These are phyloP conservation scores for Musa acuminata DNA, from an alignment of 176 grass and related monocot genomes.

Conservation along the genomic window DNA sequence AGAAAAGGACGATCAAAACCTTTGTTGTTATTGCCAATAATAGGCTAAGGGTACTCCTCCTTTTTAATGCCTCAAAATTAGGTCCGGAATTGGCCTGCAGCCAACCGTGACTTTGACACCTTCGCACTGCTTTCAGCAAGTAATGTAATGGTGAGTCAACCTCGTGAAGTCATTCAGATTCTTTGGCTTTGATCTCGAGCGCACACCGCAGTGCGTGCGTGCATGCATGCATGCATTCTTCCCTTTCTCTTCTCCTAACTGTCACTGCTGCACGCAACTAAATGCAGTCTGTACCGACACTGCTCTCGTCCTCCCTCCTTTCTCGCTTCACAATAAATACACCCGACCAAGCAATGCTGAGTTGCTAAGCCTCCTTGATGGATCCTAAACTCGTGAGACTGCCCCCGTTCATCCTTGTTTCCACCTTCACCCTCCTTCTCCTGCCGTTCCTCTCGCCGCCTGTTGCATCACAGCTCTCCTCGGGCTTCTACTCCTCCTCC, in stretches of 20 bases:
- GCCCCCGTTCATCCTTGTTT: background rate
- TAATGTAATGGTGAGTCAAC: background rate
- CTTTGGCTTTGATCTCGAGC: background rate
- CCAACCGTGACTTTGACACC: background rate
- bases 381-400: background rate
- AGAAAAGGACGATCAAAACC: too few relatives aligned
- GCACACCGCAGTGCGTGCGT: background rate
- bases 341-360: background rate
- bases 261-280: background rate
- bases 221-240: background rate
- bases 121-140: background rate
- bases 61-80: background rate
- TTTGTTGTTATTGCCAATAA: too few relatives aligned
- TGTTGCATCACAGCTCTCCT: slow-evolving; percentile 36
- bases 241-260: background rate
- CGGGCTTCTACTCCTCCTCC: slow-evolving; percentile 56
- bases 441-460: slow-evolving; percentile 13
- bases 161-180: background rate
- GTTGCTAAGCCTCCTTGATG: background rate
- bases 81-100: background rate
- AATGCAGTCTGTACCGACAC: background rate
- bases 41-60: background rate
- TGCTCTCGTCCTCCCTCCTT: background rate
- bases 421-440: background rate
- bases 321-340: background rate